Evolutionary conservation across 2,329 filamentous ascomycete genomes (phyloP).

Genomic region (Xylaria sp.): DNA sequence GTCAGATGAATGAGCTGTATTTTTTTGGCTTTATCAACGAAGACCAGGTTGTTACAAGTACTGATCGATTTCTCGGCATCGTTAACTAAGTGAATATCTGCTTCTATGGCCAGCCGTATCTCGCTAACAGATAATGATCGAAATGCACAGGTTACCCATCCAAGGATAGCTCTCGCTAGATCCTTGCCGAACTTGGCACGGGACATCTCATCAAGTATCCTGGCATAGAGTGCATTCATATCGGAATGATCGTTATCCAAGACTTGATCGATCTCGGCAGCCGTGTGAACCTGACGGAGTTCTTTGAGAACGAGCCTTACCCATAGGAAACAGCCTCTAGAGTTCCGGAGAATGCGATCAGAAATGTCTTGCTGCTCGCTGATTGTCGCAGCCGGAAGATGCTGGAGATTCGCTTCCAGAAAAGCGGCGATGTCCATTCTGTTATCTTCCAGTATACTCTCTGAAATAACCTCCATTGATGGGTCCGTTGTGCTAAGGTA

Average conservation of each 20-base stretch:
- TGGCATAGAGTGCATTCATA: conserved; percentile 46
- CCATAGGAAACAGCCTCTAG: conserved; percentile 49
- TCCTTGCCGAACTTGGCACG: conserved; percentile 41
- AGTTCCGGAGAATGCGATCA: conserved; percentile 41
- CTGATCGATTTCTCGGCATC: conserved; percentile 42
- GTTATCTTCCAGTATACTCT: conserved; percentile 41
- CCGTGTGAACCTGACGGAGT: conserved; percentile 43
- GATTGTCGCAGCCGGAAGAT: conserved; percentile 37
- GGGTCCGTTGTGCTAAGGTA: conserved; percentile 16
- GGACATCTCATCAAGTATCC: conserved; percentile 45
- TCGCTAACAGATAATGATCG: conserved; percentile 43
- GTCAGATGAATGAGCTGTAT: conserved; percentile 47
- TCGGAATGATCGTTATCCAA: conserved; percentile 42
- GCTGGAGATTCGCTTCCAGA: conserved; percentile 39
- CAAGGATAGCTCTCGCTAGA: conserved; percentile 42
- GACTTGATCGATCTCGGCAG: conserved; percentile 40
- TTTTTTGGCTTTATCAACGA: conserved; percentile 40
- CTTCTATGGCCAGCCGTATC: conserved; percentile 42
- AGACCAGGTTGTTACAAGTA: conserved; percentile 47
- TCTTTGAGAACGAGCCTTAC: conserved; percentile 44
- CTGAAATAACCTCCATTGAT: conserved; percentile 32
- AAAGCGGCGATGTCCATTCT: conserved; percentile 43
- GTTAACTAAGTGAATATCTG: conserved; percentile 45
- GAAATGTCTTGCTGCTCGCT: conserved; percentile 32
- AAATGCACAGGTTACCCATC: conserved; percentile 44